Conservation (phyloP, 352 stramenopile genomes). For the Globisporangium camurandrum region DNA sequence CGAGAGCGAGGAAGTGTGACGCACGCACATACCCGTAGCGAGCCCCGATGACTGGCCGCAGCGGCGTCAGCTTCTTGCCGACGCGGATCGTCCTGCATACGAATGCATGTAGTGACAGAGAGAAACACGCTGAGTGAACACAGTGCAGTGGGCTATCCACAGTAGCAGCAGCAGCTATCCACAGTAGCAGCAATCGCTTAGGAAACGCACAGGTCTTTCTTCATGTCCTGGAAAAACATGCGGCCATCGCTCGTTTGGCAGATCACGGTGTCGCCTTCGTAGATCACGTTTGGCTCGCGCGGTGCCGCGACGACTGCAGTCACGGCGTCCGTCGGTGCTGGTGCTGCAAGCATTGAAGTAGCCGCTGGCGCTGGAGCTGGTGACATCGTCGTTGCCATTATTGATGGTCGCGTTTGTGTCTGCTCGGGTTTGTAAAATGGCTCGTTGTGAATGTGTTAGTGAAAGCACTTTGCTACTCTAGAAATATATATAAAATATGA, state of each 20-base stretch:
- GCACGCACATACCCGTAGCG: conserved; percentile 40
- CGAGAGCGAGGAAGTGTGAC: no score
- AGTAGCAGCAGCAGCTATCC: conserved; percentile 2
- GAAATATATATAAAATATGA: no score
- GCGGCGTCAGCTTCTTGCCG: conserved; percentile 65
- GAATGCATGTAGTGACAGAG: not conserved
- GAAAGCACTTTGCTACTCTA: no score
- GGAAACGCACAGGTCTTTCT: conserved; percentile 64
- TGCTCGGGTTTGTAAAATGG: no score
- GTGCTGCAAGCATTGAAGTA: not conserved
- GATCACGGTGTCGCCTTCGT: conserved; percentile 83
- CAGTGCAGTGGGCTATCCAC: not conserved
- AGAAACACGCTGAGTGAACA: not conserved
- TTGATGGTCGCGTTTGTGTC: no score
- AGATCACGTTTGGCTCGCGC: conserved; percentile 66
- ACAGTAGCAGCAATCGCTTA: conserved; percentile 3
- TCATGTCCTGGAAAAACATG: conserved; percentile 80
- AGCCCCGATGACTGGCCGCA: conserved; percentile 69
- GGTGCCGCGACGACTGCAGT: not conserved
- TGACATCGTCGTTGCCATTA: not conserved
- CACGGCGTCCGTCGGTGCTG: no score
- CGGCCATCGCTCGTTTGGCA: conserved; percentile 80
- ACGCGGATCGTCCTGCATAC: conserved; percentile 55
- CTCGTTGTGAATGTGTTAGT: no score
- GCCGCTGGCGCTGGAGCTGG: not conserved